Base-by-base conservation (phyloP, 75 land plant genomes). In the Ceratopteris richardii region DNA sequence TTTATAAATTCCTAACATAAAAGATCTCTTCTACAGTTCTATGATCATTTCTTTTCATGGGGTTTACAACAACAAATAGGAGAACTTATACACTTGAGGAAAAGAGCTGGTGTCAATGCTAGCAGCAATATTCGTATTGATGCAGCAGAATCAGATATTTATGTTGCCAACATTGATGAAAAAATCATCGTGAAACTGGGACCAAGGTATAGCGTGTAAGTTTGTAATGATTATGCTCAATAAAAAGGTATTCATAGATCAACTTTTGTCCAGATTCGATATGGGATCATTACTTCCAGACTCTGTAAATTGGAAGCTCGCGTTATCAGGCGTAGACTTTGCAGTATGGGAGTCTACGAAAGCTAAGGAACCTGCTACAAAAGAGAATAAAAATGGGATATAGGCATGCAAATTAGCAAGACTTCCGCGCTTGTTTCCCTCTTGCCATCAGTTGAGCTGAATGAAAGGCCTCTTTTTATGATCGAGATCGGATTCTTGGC, bases 11-110 rank as follows among this genome's bases (percentile, higher is more conserved):
- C n/a, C n/a, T n/a, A n/a, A n/a, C n/a, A n/a, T n/a, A n/a, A n/a
- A n/a, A n/a, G n/a, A n/a, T n/a, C n/a, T n/a, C n/a, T n/a, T n/a
- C n/a, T n/a, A n/a, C 75, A 74, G 77, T 68, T 73, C 24, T 73
- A 73, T 63, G 86, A 86, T 41, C 90, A 83, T 51, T 71, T 66
- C 51, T 74, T 72, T 44, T 60, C 70, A 0, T 86, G 87, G 86
- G 85, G 85, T 0, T 24, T 80, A 10, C 75, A 74, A 56, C 59
- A 67, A 5, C 61, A 65, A 60, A 77, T 83, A 0, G 56, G 43
- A 1, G 70, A 67, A 16, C 66, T 86, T 54, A 40, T 53, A 1
- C 56, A 55, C 16, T 58, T 83, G 25, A 66, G 90, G 24, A 58
- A 28, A 17, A 69, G 81, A 29, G 79, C 73, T 40, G 60, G 69